phyloP scores from a whole-genome alignment of 2,329 filamentous ascomycete species.

The Lasiodiplodia citricola region DNA sequence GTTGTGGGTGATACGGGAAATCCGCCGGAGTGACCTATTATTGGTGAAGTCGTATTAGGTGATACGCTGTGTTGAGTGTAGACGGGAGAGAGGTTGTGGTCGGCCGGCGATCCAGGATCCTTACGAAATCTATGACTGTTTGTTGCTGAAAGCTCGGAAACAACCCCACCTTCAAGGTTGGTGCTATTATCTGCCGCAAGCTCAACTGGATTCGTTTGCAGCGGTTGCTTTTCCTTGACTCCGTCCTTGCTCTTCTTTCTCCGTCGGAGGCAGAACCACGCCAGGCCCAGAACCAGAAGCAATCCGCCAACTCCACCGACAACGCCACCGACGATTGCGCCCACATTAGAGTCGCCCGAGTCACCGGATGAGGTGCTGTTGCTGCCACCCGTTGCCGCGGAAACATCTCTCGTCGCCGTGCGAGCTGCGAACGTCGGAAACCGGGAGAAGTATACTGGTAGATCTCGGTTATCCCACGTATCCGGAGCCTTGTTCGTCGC shows the following conservation, averaged over 20 bases:
- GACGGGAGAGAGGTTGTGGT: neutral
- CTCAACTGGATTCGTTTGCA: constrained; percentile 39
- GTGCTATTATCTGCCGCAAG: constrained; percentile 31
- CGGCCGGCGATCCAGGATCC: neutral
- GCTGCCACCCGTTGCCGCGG: constrained; percentile 32
- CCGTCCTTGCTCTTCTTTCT: constrained; percentile 41
- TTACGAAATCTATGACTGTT: constrained; percentile 27
- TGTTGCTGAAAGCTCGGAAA: constrained; percentile 33
- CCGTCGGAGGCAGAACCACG: constrained; percentile 44
- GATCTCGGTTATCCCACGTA: constrained; percentile 56
- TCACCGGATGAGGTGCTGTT: constrained; percentile 23
- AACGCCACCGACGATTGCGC: constrained; percentile 48
- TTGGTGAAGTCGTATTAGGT: constrained; percentile 5
- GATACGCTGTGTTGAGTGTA: constrained; percentile 28
- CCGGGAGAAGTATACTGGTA: constrained; percentile 60
- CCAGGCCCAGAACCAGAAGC: constrained; percentile 39
- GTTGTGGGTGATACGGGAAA: constrained; percentile 21
- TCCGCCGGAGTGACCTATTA: neutral
- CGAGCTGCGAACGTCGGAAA: constrained; percentile 54
- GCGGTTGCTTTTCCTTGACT: constrained; percentile 26
- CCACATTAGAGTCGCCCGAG: constrained; percentile 36
- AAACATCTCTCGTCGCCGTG: constrained; percentile 56
- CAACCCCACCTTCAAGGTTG: constrained; percentile 1
- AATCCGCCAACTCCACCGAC: constrained; percentile 45
- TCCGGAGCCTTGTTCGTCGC: constrained; percentile 60